Percentiles rank a stretch among this genome's conserved stretches.
phyloP scores from a whole-genome alignment of 345 rosid species.

The Aquilaria malaccensis region DNA sequence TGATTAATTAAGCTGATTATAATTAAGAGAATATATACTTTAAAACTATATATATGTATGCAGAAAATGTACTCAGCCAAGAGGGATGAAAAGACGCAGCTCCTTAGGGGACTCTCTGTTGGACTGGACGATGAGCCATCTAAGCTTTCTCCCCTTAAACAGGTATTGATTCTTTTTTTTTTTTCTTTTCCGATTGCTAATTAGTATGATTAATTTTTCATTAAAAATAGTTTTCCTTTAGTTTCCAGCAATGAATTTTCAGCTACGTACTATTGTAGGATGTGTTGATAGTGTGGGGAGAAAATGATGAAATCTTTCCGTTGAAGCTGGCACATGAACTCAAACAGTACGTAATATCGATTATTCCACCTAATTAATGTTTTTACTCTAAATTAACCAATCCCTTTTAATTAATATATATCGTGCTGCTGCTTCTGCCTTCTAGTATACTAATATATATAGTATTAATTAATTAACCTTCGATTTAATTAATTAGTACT shows the following conservation, averaged over 20 bases:
- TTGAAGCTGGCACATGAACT: conserved; percentile 72
- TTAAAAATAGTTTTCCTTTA: too few species aligned
- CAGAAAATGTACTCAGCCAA: conserved; percentile 60
- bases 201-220: too few species aligned
- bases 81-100: conserved; percentile 64
- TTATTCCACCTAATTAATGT: background rate
- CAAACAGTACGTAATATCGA: conserved; percentile 34
- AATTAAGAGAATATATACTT: too few species aligned
- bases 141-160: conserved; percentile 45
- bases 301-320: conserved; percentile 68
- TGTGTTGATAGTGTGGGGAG: conserved; percentile 79
- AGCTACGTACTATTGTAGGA: conserved; percentile 28
- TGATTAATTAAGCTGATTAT: too few species aligned
- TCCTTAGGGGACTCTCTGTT: conserved; percentile 51
- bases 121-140: conserved; percentile 27
- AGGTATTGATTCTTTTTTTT: conserved; percentile 29
- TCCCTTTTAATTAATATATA: too few species aligned
- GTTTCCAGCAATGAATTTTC: too few species aligned
- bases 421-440: too few species aligned
- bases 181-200: too few species aligned
- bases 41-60: background rate
- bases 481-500: background rate
- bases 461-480: background rate
- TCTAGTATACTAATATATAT: too few species aligned
- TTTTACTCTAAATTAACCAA: too few species aligned